Base-by-base conservation (phyloP, 2,329 filamentous ascomycete genomes). In the Ustulina deusta region DNA sequence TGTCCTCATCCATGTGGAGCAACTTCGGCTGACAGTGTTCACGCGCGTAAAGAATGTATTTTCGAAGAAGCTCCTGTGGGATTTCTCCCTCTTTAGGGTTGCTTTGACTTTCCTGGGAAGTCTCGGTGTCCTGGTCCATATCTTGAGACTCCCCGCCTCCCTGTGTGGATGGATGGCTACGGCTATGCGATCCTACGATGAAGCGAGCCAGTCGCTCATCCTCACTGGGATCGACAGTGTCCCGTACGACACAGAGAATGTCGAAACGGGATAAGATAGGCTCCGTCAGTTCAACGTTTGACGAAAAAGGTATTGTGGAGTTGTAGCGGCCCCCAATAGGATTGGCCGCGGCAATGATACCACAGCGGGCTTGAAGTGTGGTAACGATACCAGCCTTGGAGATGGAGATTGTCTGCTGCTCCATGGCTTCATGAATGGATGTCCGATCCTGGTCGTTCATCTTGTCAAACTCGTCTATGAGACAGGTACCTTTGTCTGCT, bases 361-460 rank as follows among this genome's bases (percentile, higher is more conserved):
- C 94, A 79, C 96, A 99, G 44, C 96, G 91, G 49, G 96, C 96
- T 80, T 99, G 95, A 0, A 99, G 85, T 0, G 96, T 98, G 0
- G 96, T 99, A 49, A 99, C 96, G 69, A 99, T 99, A 81, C 96
- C 96, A 0, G 96, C 96, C 79, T 99, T 99, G 71, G 94, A 97
- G 77, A 99, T 99, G 69, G 95, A 98, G 73, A 99, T 99, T 1
- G 96, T 99, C 82, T 99, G 96, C 81, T 99, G 96, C 81, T 99
- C 96, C 96, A 99, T 99, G 68, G 96, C 96, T 85, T 99, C 96
- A 86, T 99, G 96, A 74, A 99, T 99, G 7, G 94, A 97, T 0
- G 96, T 98, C 72, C 96, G 90, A 80, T 99, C 96, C 78, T 98
- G 94, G 79, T 99, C 96, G 79, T 98, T 98, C 96, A 99, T 99